These are phyloP conservation scores for Anisodus tanguticus DNA, from an alignment of 257 asterid genomes.

Conservation along the genomic window DNA sequence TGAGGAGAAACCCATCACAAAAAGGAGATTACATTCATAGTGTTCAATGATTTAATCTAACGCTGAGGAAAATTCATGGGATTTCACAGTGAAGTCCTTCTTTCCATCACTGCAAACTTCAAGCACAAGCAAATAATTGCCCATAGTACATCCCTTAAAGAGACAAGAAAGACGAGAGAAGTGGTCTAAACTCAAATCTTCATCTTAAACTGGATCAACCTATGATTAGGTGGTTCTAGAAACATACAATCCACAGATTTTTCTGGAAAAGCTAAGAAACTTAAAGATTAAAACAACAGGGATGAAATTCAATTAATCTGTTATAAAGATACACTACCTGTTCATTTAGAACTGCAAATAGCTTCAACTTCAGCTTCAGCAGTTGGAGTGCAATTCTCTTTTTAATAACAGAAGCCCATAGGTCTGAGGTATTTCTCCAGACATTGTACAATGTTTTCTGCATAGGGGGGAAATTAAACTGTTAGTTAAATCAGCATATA, in stretches of 20 bases:
- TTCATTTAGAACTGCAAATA: conserved; percentile 61
- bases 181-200: background rate
- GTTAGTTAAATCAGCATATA: background rate
- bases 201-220: background rate
- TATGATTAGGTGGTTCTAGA: background rate
- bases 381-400: conserved; percentile 69
- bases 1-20: background rate
- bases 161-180: background rate
- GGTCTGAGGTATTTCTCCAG: conserved; percentile 55
- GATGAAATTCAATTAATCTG: conserved; percentile 5
- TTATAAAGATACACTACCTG: conserved; percentile 53
- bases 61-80: background rate
- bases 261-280: background rate
- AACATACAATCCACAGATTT: background rate
- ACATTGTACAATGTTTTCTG: conserved; percentile 73
- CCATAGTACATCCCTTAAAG: background rate
- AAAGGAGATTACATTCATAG: background rate
- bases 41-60: background rate
- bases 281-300: background rate
- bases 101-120: background rate
- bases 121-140: background rate
- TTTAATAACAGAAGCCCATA: conserved; percentile 57
- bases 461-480: conserved; percentile 23
- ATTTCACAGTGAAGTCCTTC: background rate
- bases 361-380: conserved; percentile 64